Percentiles rank a stretch among this genome's conserved stretches.
These are phyloP conservation scores for Vachellia pachyceras DNA, from an alignment of 306 rosid species.

Conservation along the genomic window DNA sequence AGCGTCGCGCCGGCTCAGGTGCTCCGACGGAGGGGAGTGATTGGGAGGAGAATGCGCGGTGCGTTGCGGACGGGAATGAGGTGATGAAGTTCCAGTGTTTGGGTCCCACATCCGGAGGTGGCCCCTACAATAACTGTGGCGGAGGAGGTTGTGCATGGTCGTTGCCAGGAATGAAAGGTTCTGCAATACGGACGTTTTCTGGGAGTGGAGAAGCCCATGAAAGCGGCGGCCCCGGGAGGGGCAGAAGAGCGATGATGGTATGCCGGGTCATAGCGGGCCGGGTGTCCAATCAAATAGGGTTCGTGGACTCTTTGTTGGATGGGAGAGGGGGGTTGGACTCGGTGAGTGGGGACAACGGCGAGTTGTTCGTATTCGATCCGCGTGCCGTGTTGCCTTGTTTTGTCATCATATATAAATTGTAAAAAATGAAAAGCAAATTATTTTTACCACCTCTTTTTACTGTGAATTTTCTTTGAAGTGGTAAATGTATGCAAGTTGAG, in stretches of 20 bases:
- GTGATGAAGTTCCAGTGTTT: conserved; percentile 90
- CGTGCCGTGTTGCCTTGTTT: conserved; percentile 94
- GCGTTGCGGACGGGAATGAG: conserved; percentile 92
- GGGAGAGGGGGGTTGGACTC: conserved; percentile 83
- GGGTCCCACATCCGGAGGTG: conserved; percentile 64
- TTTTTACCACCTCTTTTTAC: neutral
- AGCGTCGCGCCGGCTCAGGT: conserved; percentile 52
- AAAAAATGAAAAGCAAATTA: conserved; percentile 52
- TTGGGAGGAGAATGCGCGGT: conserved; percentile 83
- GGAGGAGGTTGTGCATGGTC: conserved; percentile 60
- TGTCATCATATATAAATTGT: conserved; percentile 86
- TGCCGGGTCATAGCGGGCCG: conserved; percentile 96
- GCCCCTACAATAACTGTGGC: conserved; percentile 47
- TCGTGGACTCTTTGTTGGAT: conserved; percentile 59
- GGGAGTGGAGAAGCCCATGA: conserved; percentile 92
- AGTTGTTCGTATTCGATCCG: conserved; percentile 82
- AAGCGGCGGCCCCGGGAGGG: conserved; percentile 72
- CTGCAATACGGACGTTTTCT: conserved; percentile 74
- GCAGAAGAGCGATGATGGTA: conserved; percentile 84
- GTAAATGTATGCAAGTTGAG: conserved; percentile 34
- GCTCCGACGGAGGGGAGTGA: conserved; percentile 42
- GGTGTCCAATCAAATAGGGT: conserved; percentile 68
- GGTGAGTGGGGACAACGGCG: conserved; percentile 81
- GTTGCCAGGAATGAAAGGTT: conserved; percentile 57
- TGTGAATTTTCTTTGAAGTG: neutral